Conservation (phyloP, 176 grass and related monocot genomes). For the Dendrocalamus sinicus region DNA sequence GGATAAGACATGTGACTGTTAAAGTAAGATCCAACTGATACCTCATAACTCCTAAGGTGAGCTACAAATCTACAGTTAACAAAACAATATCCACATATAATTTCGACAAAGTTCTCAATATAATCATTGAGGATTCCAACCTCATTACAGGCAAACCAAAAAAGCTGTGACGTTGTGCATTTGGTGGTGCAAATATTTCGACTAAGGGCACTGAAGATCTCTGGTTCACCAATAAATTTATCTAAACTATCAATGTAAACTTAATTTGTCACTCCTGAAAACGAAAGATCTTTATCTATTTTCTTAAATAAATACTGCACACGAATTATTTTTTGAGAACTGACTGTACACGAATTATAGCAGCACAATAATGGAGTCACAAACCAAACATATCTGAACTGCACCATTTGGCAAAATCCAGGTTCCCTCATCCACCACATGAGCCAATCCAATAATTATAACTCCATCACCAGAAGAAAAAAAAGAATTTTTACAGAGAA, state of each 20-base stretch:
- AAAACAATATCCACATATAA: constrained; percentile 10
- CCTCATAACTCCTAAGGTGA: background rate
- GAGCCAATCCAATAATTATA: constrained; percentile 7
- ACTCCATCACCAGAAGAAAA: background rate
- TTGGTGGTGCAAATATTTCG: background rate
- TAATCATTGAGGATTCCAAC: background rate
- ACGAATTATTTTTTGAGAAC: background rate
- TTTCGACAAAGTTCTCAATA: background rate
- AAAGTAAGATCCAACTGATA: background rate
- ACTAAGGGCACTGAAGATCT: background rate
- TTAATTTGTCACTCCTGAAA: constrained; percentile 18
- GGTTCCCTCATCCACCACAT: background rate
- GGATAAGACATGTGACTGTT: background rate
- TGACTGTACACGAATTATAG: constrained; percentile 2
- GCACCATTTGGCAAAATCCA: background rate
- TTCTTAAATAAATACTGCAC: background rate
- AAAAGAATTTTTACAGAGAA: constrained; percentile 1
- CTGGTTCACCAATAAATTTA: constrained; percentile 3
- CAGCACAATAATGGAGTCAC: constrained; percentile 12
- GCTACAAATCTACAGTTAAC: background rate
- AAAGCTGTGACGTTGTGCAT: background rate
- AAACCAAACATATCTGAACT: constrained; percentile 13
- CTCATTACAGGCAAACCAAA: constrained; percentile 16
- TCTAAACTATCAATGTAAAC: constrained; percentile 3
- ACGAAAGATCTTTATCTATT: background rate